phyloP scores from a whole-genome alignment of 192 early-diverging fungal species.

The Entomortierella chlamydospora region DNA sequence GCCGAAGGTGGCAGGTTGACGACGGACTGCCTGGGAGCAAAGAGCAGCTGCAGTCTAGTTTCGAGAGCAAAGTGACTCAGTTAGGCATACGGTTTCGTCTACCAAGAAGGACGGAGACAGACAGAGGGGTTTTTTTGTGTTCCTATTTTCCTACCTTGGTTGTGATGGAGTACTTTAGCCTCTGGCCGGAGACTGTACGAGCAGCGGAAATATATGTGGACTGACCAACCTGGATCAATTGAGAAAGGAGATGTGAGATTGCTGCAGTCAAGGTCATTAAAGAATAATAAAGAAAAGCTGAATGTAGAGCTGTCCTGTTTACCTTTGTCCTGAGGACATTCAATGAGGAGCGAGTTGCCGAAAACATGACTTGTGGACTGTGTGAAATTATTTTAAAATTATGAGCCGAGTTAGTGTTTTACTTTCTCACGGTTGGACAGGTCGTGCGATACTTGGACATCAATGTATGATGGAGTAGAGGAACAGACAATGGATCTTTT shows the following conservation, averaged over 20 bases:
- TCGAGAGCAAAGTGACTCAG: background rate
- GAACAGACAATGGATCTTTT: no score
- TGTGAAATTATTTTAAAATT: background rate
- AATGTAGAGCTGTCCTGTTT: background rate
- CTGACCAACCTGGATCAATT: slow-evolving; percentile 31
- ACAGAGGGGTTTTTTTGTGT: background rate
- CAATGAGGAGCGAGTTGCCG: slow-evolving; percentile 40
- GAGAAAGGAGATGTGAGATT: no score
- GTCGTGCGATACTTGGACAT: background rate
- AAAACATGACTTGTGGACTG: slow-evolving; percentile 19
- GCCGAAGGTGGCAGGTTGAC: slow-evolving; percentile 22
- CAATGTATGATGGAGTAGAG: no score
- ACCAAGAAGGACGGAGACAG: background rate
- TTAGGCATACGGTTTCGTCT: background rate
- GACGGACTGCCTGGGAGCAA: slow-evolving; percentile 39
- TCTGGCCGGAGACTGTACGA: slow-evolving; percentile 49
- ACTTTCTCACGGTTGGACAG: slow-evolving; percentile 12
- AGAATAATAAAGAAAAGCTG: background rate
- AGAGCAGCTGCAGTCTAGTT: slow-evolving; percentile 22
- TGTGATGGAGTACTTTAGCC: slow-evolving; percentile 42
- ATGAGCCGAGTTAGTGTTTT: background rate
- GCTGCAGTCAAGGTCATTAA: no score
- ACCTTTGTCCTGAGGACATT: slow-evolving; percentile 48
- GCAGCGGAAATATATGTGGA: slow-evolving; percentile 53
- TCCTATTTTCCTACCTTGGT: slow-evolving; percentile 32